Evolutionary conservation across 768 basidiomycete species (phyloP).

Genomic region (Mycena venus): DNA sequence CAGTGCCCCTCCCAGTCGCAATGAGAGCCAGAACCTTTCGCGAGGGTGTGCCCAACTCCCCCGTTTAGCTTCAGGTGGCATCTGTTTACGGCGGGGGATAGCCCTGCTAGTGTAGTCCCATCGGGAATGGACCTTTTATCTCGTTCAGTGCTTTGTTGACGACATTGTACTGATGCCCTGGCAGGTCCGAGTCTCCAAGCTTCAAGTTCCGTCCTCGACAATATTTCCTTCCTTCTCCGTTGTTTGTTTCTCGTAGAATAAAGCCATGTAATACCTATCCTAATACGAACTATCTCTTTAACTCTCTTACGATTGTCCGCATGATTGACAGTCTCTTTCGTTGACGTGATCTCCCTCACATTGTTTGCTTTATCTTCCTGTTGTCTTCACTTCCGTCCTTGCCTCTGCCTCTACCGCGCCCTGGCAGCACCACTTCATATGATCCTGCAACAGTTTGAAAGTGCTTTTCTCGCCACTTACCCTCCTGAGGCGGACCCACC

Average conservation of each 20-base stretch:
- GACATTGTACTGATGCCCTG: not conserved
- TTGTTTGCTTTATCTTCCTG: no score
- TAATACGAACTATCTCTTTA: not conserved
- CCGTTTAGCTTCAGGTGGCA: slow-evolving; percentile 3
- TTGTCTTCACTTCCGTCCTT: no score
- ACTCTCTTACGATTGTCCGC: no score
- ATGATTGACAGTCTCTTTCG: no score
- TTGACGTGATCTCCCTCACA: no score
- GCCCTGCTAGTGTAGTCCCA: not conserved
- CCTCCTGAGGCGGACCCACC: no score
- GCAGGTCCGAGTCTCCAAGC: not conserved
- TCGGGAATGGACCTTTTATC: not conserved
- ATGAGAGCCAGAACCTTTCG: not conserved
- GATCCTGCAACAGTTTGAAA: no score
- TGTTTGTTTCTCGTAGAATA: not conserved
- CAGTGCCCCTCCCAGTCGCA: slow-evolving; percentile 1
- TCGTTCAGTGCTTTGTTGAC: not conserved
- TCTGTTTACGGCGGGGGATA: not conserved
- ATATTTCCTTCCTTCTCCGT: not conserved
- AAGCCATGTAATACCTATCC: not conserved
- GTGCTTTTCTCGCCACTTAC: no score
- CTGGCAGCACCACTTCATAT: no score
- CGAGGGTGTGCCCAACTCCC: not conserved
- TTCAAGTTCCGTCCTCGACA: not conserved
- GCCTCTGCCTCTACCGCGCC: no score